These are phyloP conservation scores for Albatrellus sp. DNA, from an alignment of 1,284 basidiomycete genomes.

Conservation along the genomic window DNA sequence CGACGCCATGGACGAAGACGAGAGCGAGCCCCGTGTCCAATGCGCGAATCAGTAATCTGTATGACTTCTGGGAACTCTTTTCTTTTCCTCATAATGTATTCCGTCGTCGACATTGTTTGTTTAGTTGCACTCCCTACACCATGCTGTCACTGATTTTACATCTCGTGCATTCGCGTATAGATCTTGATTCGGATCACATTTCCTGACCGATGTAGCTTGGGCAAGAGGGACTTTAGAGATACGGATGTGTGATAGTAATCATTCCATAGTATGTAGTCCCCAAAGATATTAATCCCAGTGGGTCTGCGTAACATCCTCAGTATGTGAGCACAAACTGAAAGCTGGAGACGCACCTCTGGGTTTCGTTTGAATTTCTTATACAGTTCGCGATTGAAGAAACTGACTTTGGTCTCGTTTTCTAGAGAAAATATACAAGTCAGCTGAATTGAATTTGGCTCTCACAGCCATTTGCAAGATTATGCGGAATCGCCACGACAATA, in stretches of 20 bases:
- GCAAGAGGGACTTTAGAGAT: too few species aligned
- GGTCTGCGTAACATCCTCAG: conserved; percentile 21
- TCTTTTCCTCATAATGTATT: not conserved
- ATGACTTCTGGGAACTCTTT: not conserved
- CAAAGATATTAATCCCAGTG: conserved; percentile 29
- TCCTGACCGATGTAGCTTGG: too few species aligned
- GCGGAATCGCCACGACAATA: too few species aligned
- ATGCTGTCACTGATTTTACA: not conserved
- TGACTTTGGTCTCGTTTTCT: conserved; percentile 94
- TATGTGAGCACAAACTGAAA: too few species aligned
- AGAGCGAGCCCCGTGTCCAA: conserved; percentile 67
- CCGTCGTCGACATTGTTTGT: not conserved
- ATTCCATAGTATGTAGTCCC: too few species aligned
- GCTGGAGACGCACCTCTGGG: conserved; percentile 47
- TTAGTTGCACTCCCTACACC: not conserved
- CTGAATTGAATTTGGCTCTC: too few species aligned
- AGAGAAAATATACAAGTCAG: too few species aligned
- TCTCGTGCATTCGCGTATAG: not conserved
- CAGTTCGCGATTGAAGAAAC: conserved; percentile 69
- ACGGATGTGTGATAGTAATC: too few species aligned
- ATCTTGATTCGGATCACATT: not conserved
- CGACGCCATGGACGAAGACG: conserved; percentile 84
- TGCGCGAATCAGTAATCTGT: conserved; percentile 65
- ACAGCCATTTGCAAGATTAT: too few species aligned
- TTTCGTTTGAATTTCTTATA: conserved; percentile 75